Base-by-base conservation (phyloP, 169 alveolate genomes). In the Theileria equi region DNA sequence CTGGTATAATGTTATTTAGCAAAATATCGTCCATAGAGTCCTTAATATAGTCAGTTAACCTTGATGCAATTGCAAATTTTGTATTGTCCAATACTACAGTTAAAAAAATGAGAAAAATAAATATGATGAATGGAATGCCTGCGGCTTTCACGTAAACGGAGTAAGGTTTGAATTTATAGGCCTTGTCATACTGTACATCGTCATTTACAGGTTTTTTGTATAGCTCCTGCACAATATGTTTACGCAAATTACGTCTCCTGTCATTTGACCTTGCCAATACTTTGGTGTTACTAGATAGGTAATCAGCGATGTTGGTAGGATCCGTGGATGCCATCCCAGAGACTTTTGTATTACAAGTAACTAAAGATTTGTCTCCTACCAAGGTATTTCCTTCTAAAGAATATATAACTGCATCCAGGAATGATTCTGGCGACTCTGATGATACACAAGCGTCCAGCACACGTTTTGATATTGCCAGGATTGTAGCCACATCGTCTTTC, bases 81-180 rank as follows among this genome's bases (percentile, higher is more conserved):
- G 16, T 48, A 48, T 25, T 48, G 13, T 48, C 57, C 11, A 57
- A 25, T 8, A 48, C 57, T 11, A 41, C 13, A 11, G 13, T 10
- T 11, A 13, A 10, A 48, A 13, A 10, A 48, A 13, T 48, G 10
- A 48, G 10, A 10, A 48, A 10, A 17, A 48, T 10, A 13, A 10
- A 48, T 10, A 48, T 25, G 10, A 48, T 25, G 16, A 48, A 48
- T 41, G 16, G 16, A 10, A 11, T 11, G 13, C 10, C 10, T 10
- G 47, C 57, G 17, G 57, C n/a, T 10, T 13, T 17, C 23, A 48
- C 11, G 16, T 48, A 48, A 10, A 13, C 47, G 17, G 10, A 11
- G 57, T 48, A 48, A 11, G 57, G 10, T 10, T 48, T 48, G 3
- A 50, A 50, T 50, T 50, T 50, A 50, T n/a, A n/a, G n/a, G n/a